phyloP scores from a whole-genome alignment of 495 filamentous ascomycete genomes.

The Neurospora sp. region DNA sequence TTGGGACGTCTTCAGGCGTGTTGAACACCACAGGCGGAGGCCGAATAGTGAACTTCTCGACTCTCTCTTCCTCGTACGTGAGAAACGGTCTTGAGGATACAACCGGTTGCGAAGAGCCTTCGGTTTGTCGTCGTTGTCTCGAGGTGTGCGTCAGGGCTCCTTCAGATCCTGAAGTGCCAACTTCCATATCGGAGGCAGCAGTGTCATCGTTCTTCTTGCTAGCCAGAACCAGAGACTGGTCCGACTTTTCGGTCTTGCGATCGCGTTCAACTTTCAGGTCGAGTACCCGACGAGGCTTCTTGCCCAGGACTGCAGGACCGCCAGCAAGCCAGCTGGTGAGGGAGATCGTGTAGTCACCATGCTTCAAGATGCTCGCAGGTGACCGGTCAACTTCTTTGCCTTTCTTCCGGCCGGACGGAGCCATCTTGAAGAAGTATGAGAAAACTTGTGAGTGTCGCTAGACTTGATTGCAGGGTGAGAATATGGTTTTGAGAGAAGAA shows the following conservation, averaged over 20 bases:
- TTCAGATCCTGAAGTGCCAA: background rate
- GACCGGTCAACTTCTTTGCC: background rate
- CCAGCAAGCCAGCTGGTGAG: constrained; percentile 2
- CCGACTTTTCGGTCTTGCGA: background rate
- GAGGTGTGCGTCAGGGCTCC: background rate
- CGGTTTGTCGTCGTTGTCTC: background rate
- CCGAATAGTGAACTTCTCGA: background rate
- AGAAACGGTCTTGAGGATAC: background rate
- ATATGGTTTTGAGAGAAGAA: background rate
- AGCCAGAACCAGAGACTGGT: background rate
- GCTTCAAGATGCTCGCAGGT: background rate
- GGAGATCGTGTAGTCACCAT: constrained; percentile 1
- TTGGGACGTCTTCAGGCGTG: background rate
- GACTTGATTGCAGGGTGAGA: background rate
- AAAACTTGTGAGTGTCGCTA: background rate
- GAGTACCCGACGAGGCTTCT: background rate
- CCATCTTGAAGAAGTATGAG: background rate
- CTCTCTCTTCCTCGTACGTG: background rate
- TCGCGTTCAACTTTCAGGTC: background rate
- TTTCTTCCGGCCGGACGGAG: background rate
- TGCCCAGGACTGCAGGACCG: background rate
- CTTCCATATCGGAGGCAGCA: background rate
- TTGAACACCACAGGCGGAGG: background rate
- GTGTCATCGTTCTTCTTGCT: background rate
- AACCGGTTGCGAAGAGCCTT: background rate